Evolutionary conservation across 306 rosid species (phyloP).

Genomic region (Hippophae rhamnoides): DNA sequence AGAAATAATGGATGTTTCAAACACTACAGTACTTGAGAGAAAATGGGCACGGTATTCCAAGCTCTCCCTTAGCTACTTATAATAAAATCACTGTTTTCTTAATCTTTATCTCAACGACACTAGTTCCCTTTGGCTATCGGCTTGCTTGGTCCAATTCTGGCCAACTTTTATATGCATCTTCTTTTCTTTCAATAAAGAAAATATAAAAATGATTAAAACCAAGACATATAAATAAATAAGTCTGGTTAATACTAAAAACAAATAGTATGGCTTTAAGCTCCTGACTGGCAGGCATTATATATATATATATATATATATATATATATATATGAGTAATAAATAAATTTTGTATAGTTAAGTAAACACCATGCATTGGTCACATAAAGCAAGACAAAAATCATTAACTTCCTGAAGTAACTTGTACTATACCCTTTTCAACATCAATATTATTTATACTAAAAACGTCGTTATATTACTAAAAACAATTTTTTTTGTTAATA

Average conservation of each 20-base stretch:
- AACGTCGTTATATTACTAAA: background rate
- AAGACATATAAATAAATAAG: background rate
- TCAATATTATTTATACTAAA: conserved; percentile 2
- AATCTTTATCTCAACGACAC: conserved; percentile 23
- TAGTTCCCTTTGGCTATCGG: conserved; percentile 18
- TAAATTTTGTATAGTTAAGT: conserved; percentile 36
- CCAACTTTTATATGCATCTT: conserved; percentile 29
- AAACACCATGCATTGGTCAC: conserved; percentile 43
- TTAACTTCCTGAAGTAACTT: conserved; percentile 31
- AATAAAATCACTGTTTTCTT: conserved; percentile 14
- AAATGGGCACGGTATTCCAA: conserved; percentile 25
- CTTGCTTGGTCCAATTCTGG: conserved; percentile 28
- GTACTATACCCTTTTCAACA: conserved; percentile 35
- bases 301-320: background rate
- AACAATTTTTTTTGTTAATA: too few relatives aligned
- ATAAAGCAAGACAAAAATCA: conserved; percentile 44
- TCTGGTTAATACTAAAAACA: background rate
- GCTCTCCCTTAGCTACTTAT: background rate
- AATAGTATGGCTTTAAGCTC: background rate
- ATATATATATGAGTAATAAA: conserved; percentile 19
- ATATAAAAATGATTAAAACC: conserved; percentile 14
- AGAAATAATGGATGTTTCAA: conserved; percentile 32
- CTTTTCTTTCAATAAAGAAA: background rate
- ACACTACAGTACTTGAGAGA: conserved; percentile 12
- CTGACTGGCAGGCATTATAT: conserved; percentile 27